Conservation (phyloP, 768 basidiomycete genomes). For the Mycena polygramma region DNA sequence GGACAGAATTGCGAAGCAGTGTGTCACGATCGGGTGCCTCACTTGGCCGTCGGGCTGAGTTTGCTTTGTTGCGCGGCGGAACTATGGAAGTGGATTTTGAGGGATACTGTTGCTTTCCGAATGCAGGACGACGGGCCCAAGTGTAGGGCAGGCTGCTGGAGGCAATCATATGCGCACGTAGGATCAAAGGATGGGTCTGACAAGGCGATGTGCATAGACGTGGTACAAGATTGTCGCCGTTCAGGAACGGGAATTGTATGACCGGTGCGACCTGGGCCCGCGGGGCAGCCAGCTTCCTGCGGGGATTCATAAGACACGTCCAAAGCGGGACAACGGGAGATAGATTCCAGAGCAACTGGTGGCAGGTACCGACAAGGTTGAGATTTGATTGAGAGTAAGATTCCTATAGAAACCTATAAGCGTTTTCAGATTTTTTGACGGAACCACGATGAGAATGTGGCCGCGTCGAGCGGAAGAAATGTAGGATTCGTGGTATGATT, state of each 20-base stretch:
- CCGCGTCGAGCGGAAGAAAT: too few relatives aligned
- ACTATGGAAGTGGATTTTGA: neutral
- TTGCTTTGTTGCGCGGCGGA: neutral
- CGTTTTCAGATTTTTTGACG: too few relatives aligned
- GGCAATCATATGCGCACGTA: neutral
- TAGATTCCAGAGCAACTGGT: neutral
- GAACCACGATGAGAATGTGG: neutral
- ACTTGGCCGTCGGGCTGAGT: too few relatives aligned
- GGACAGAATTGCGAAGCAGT: conserved; percentile 5
- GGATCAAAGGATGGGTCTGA: neutral
- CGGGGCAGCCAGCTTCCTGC: neutral
- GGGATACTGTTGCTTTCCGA: neutral
- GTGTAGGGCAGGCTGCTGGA: neutral
- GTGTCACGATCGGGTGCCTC: neutral
- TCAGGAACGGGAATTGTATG: neutral
- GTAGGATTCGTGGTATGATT: neutral
- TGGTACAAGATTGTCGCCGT: neutral
- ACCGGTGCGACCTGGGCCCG: neutral
- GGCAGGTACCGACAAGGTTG: neutral
- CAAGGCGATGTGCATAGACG: neutral
- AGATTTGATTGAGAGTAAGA: neutral
- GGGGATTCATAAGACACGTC: neutral
- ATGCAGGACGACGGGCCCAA: neutral
- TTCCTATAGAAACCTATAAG: too few relatives aligned
- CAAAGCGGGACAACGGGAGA: neutral